Base-by-base conservation (phyloP, 2,329 filamentous ascomycete genomes). In the Talaromyces marneffei region DNA sequence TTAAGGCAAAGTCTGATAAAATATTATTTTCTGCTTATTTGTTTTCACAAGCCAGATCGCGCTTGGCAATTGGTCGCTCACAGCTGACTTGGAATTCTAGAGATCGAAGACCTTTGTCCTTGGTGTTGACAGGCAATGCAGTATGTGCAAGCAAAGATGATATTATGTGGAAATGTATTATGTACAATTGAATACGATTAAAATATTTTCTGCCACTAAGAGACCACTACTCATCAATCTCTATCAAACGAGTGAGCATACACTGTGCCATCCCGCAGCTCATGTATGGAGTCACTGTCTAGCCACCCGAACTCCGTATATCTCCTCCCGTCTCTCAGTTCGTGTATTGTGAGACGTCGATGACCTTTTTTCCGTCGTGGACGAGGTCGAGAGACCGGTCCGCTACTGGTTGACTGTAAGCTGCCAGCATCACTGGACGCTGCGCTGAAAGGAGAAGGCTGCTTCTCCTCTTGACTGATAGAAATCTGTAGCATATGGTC, bases 1-100 rank as follows among this genome's bases (percentile, higher is more conserved):
- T 64, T 70, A 70, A 72, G 75, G 75, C 75, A 77, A 74, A 76
- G 71, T 77, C 75, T 77, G 75, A 77, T 69, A 62, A 23, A 20
- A 10, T 31, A 14, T 35, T 12, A 23, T 42, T 42, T 46, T 35
- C 31, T 54, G n/a, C 7, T 61, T 62, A 4, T 23, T 44, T 52
- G 16, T 18, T 23, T 33, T 31, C 5, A 10, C n/a, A 29, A 48
- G 33, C 18, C 20, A 25, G 2, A 33, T 53, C 42, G 48, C 29
- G 5, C 5, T 35, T 44, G 25, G 16, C n/a, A 33, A 42, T 20
- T 12, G 40, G 10, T 57, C 8, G 25, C 44, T 35, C 31, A 52
- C 18, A 40, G 46, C 57, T 59, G 37, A 59, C 46, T 42, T 25
- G n/a, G 33, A 37, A 14, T 40, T 59, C 25, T 40, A 31, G 23